Percentiles rank a stretch among this genome's conserved stretches.
phyloP scores from a whole-genome alignment of 306 rosid genomes.

The Malus sylvestris region DNA sequence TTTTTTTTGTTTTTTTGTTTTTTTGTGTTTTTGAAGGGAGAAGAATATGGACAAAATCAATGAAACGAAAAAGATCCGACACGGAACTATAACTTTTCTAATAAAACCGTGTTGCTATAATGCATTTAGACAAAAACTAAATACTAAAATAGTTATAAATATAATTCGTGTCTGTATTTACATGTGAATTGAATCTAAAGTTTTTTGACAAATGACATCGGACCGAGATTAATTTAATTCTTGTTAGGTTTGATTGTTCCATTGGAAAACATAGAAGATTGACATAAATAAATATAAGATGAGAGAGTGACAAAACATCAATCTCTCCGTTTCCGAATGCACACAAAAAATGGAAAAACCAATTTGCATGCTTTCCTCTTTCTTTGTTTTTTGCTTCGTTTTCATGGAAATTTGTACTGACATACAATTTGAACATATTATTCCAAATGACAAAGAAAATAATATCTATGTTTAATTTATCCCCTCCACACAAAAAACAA shows the following conservation, averaged over 20 bases:
- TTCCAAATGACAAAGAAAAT: constrained; percentile 23
- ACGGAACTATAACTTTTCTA: too few relatives aligned
- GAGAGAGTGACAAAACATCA: background rate
- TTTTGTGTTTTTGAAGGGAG: too few relatives aligned
- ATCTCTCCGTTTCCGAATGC: constrained; percentile 12
- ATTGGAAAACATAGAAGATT: background rate
- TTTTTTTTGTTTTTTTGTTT: too few relatives aligned
- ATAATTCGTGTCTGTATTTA: too few relatives aligned
- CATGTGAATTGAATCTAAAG: background rate
- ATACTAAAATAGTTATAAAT: too few relatives aligned
- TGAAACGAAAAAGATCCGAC: too few relatives aligned
- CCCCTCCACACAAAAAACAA: background rate
- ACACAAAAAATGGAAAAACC: constrained; percentile 3
- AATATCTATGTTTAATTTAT: constrained; percentile 10
- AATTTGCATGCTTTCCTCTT: constrained; percentile 10
- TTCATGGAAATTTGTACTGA: background rate
- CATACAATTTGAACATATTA: constrained; percentile 9
- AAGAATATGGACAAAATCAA: too few relatives aligned
- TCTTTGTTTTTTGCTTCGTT: background rate
- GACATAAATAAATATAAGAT: background rate
- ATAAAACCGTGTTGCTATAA: background rate
- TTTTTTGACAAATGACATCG: background rate
- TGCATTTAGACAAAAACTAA: too few relatives aligned
- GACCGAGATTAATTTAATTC: too few relatives aligned
- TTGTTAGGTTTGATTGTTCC: background rate